A percentile compares a stretch with the other conserved stretches of the same genome.
phyloP scores from a whole-genome alignment of 83 land plant species.

The Isoetes engelmannii region DNA sequence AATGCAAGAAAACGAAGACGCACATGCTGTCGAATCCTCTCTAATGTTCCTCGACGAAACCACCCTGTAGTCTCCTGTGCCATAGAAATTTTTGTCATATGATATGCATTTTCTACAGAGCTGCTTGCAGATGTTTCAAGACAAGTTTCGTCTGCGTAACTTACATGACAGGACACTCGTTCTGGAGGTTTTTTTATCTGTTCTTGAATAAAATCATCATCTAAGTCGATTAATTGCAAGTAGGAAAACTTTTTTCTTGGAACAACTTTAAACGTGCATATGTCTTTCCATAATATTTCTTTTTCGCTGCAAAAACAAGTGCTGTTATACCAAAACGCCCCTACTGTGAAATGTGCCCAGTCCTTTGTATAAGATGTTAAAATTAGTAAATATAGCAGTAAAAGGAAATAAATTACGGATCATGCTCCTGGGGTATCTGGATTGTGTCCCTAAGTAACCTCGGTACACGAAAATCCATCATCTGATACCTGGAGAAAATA shows the following conservation, averaged over 20 bases:
- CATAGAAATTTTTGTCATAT: neutral
- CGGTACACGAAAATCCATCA: slow-evolving; percentile 56
- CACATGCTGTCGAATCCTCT: slow-evolving; percentile 23
- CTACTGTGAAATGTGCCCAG: neutral
- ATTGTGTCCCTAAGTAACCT: slow-evolving; percentile 29
- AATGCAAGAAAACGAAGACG: slow-evolving; percentile 39
- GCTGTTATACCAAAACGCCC: neutral
- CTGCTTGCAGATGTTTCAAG: neutral
- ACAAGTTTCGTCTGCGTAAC: slow-evolving; percentile 10
- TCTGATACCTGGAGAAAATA: slow-evolving; percentile 43
- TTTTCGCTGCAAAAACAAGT: slow-evolving; percentile 12
- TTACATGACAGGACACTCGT: slow-evolving; percentile 37
- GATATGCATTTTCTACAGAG: neutral
- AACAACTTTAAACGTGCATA: slow-evolving; percentile 39
- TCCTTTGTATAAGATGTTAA: too few relatives aligned
- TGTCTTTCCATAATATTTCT: slow-evolving; percentile 36
- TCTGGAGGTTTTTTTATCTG: slow-evolving; percentile 46
- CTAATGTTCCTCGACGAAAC: slow-evolving; percentile 33
- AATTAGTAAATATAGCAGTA: too few relatives aligned
- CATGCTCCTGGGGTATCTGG: slow-evolving; percentile 8
- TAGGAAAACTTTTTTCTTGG: slow-evolving; percentile 40
- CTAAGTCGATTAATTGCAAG: slow-evolving; percentile 48
- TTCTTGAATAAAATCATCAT: slow-evolving; percentile 55
- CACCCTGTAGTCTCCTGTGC: slow-evolving; percentile 45
- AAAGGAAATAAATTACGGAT: too few relatives aligned